Base-by-base conservation (phyloP, 352 stramenopile species). In the Phytophthora hibernalis region DNA sequence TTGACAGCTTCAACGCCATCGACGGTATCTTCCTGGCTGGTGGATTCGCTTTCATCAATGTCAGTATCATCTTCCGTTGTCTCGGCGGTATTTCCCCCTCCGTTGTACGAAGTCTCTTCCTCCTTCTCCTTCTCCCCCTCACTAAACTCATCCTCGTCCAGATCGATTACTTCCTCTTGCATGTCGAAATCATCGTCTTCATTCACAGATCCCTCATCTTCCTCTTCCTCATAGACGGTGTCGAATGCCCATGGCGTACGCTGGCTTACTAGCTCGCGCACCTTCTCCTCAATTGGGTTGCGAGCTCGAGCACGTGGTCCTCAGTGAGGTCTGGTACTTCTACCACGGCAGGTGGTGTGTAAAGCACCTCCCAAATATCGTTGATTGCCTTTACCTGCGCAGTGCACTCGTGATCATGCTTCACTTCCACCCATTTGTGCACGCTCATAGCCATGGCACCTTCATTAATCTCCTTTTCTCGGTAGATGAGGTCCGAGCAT, bases 381-480 rank as follows among this genome's bases (percentile, higher is more conserved):
- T 95, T 93, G 42, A 96, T 93, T 30, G 74, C 71, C 26, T 87
- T 87, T 45, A 96, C 82, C 56, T 87, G 79, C n/a, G 74, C 61
- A 7, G 70, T 80, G 55, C 87, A 96, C 35, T 93, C 85, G 2
- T 63, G 49, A 40, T 96, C 84, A 38, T 76, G 77, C 48, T 82
- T 79, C 33, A 91, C 77, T 63, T 94, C 84, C 18, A 94, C 79
- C 87, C 87, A 96, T 54, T 91, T 92, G 73, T 96, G 87, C 37
- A 93, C 85, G 38, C 87, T 96, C 83, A 94, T 92, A 18, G 87
- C 87, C 87, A 96, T 96, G 7, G 80, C 80, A 30, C 85, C 86
- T 83, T 96, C 87, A 44, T 83, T 90, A 13, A 96, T 51, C 20
- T 74, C 75, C 42, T 82, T 83, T 52, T 89, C 64, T 48, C 80